Evolutionary conservation across 768 basidiomycete species (phyloP).

Genomic region (Boletus rubescentipes): DNA sequence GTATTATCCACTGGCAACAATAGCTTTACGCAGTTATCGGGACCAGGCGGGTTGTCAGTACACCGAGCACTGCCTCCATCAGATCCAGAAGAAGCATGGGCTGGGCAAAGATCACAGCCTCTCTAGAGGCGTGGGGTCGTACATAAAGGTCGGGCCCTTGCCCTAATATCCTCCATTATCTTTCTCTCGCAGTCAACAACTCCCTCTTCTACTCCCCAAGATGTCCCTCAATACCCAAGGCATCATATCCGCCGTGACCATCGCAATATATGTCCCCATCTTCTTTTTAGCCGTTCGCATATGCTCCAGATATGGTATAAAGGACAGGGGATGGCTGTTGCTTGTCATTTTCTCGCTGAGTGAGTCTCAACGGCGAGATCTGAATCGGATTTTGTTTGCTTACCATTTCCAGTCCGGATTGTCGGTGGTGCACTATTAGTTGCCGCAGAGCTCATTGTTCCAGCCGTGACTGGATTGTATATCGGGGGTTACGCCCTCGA

Average conservation of each 20-base stretch:
- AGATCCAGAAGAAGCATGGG: not conserved
- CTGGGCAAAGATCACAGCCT: slow-evolving; percentile 20
- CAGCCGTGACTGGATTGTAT: slow-evolving; percentile 44
- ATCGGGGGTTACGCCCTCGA: slow-evolving; percentile 50
- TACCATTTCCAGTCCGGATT: slow-evolving; percentile 47
- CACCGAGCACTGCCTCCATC: slow-evolving; percentile 16
- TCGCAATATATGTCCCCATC: slow-evolving; percentile 61
- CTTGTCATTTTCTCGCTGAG: slow-evolving; percentile 60
- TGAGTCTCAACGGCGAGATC: slow-evolving; percentile 30
- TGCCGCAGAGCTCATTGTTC: slow-evolving; percentile 46
- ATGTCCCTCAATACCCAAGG: slow-evolving; percentile 43
- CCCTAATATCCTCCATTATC: not conserved
- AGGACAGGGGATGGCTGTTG: slow-evolving; percentile 67
- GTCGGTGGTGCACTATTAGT: slow-evolving; percentile 56
- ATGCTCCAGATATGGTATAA: slow-evolving; percentile 53
- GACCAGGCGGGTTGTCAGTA: not conserved
- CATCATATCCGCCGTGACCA: slow-evolving; percentile 57
- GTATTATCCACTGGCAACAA: not conserved
- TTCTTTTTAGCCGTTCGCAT: slow-evolving; percentile 45
- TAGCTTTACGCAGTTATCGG: not conserved
- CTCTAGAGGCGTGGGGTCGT: slow-evolving; percentile 1
- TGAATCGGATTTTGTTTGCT: not conserved
- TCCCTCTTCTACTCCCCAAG: slow-evolving; percentile 1
- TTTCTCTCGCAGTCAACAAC: not conserved
- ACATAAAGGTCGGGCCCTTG: slow-evolving; percentile 19